phyloP scores from a whole-genome alignment of 805 yeast genomes.

The Komagataella ulmi region DNA sequence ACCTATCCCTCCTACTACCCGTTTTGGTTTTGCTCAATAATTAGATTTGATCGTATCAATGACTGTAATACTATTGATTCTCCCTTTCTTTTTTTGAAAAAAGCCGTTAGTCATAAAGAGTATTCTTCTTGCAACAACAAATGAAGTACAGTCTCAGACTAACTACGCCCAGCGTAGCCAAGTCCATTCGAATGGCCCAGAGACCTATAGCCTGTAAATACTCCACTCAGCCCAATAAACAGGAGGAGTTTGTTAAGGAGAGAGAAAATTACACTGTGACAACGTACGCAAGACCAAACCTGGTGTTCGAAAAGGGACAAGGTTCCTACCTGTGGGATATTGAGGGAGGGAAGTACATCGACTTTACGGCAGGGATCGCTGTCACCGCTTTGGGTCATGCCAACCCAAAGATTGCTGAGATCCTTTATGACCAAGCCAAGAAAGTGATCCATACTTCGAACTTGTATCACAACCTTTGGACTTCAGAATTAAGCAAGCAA shows the following conservation, averaged over 20 bases:
- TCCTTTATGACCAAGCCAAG: conserved; percentile 58
- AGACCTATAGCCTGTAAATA: not conserved
- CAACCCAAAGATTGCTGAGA: conserved; percentile 57
- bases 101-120: not conserved
- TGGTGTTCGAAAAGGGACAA: conserved; percentile 68
- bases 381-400: conserved; percentile 93
- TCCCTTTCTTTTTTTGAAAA: not conserved
- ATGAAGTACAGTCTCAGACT: not conserved
- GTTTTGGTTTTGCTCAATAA: not conserved
- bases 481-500: conserved; percentile 64
- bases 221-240: conserved; percentile 12
- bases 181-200: not conserved
- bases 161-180: not conserved
- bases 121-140: not conserved
- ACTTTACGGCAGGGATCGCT: conserved; percentile 93
- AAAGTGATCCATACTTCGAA: conserved; percentile 78
- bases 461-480: conserved; percentile 72
- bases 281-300: conserved; percentile 67
- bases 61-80: not conserved
- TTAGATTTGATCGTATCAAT: not conserved
- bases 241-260: conserved; percentile 26
- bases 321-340: conserved; percentile 77
- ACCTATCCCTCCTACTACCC: not conserved
- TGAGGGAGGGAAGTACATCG: conserved; percentile 67
- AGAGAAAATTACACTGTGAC: conserved; percentile 50